Evolutionary conservation across 352 stramenopile species (phyloP), one percentile per base, ranked within the genome.

Genomic region (Salisapilia sapeloensis): DNA sequence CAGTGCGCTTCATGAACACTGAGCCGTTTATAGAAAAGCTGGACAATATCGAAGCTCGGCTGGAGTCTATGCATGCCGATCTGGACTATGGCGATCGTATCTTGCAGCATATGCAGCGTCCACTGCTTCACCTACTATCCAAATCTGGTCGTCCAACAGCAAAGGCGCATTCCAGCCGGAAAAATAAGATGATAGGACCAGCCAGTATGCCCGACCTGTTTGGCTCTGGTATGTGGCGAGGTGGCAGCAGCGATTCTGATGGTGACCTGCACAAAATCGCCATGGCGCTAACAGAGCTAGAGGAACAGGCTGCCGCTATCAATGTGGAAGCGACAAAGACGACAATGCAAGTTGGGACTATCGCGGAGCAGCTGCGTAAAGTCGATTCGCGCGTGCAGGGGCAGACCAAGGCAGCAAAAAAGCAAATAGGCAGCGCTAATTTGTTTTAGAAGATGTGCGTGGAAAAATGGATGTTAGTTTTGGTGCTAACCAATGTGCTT

Each of bases 31-130:
- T 29, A 76, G 69, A 84, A 32, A 80, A 79, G 44, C 56, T 89
- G 29, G 65, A 83, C 40, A 44, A 62, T 14, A 56, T 84, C 13
- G 72, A 85, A 28, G 47, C 39, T 20, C 58, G 83, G 34, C 41
- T 85, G 19, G 42, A 53, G n/a, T 47, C 49, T 8, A 63, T 85
- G 10, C 46, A 75, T 20, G 46, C 40, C 19, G 63, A 89, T 28
- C 42, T 89, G 2, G 70, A 89, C 45, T 62, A 64, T 40, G 69
- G 58, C 16, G 70, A 89, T 37, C 79, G 82, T 38, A 36, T 89
- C 29, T 48, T 85, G 35, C 57, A 47, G 20, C 65, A 72, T 19
- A 63, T 89, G 42, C 70, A 77, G 44, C 60, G 34, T 13, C 70
- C 70, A 1, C 54, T 71, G n/a, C 44, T 83, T 30, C 66, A 85